These are phyloP conservation scores for Oidiodendron maius DNA, from an alignment of 495 filamentous ascomycete species.

Conservation along the genomic window DNA sequence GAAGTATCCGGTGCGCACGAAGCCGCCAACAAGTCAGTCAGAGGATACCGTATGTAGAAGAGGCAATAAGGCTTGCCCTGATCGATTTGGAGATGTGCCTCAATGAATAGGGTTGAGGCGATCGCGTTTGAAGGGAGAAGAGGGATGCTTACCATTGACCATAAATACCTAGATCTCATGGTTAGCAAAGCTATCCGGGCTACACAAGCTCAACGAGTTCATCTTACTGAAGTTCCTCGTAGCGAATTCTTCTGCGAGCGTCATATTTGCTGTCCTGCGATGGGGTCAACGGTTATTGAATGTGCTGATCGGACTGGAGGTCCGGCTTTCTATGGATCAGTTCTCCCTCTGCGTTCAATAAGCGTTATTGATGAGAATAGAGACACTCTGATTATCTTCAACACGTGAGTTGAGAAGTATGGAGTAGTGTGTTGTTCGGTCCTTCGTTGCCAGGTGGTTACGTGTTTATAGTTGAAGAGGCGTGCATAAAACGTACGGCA, in stretches of 20 bases:
- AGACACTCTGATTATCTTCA: too few relatives aligned
- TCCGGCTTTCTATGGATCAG: neutral
- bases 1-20: too few relatives aligned
- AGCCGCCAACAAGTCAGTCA: too few relatives aligned
- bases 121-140: neutral
- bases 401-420: neutral
- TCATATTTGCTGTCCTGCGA: constrained; percentile 18
- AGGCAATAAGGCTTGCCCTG: neutral
- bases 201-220: neutral
- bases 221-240: constrained; percentile 96
- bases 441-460: too few relatives aligned
- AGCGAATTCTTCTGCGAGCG: constrained; percentile 66
- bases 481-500: too few relatives aligned
- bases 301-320: constrained; percentile 1
- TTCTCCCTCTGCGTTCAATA: too few relatives aligned
- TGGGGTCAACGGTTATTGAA: constrained; percentile 9
- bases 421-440: neutral
- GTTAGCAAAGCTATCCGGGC: constrained; percentile 10
- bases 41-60: too few relatives aligned
- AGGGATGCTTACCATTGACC: constrained; percentile 84
- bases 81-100: neutral
- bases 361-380: too few relatives aligned
- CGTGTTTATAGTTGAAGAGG: too few relatives aligned
- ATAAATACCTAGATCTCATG: constrained; percentile 74
- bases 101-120: too few relatives aligned